These are phyloP conservation scores for Fraxinus baroniana DNA, from an alignment of 305 asterid species.

Conservation along the genomic window DNA sequence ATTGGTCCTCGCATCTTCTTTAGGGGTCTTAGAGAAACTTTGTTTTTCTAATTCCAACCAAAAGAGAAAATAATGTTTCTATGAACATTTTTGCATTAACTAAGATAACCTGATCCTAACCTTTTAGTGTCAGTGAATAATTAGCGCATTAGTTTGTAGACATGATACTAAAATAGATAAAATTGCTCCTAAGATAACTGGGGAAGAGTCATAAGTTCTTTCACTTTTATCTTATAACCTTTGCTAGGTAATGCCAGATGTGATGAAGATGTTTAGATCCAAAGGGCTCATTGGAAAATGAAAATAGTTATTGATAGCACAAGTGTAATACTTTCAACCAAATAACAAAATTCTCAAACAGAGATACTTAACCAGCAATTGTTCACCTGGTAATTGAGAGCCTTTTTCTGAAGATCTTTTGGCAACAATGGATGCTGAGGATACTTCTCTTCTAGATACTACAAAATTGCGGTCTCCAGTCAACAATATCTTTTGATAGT, in stretches of 20 bases:
- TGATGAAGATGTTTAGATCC: not conserved
- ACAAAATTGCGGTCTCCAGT: slow-evolving; percentile 22
- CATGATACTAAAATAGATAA: not conserved
- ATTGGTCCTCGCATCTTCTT: not conserved
- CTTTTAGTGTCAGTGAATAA: not conserved
- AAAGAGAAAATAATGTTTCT: not conserved
- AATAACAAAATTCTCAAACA: not conserved
- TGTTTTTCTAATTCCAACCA: not conserved
- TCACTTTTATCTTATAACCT: not conserved
- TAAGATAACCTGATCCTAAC: not conserved
- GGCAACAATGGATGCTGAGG: slow-evolving; percentile 88
- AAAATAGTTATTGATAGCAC: not conserved
- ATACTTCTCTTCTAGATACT: slow-evolving; percentile 90
- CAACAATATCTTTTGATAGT: not conserved
- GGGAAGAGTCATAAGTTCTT: not conserved
- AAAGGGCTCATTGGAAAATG: not conserved
- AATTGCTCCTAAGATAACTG: not conserved
- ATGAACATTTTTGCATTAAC: not conserved
- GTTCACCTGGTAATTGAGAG: slow-evolving; percentile 69
- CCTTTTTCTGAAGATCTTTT: slow-evolving; percentile 56
- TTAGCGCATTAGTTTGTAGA: not conserved
- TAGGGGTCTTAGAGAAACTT: not conserved
- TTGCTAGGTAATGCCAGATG: not conserved
- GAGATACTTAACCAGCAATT: not conserved
- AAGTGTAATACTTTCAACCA: not conserved